Evolutionary conservation across 306 rosid species (phyloP).

Genomic region (Inga oerstediana): DNA sequence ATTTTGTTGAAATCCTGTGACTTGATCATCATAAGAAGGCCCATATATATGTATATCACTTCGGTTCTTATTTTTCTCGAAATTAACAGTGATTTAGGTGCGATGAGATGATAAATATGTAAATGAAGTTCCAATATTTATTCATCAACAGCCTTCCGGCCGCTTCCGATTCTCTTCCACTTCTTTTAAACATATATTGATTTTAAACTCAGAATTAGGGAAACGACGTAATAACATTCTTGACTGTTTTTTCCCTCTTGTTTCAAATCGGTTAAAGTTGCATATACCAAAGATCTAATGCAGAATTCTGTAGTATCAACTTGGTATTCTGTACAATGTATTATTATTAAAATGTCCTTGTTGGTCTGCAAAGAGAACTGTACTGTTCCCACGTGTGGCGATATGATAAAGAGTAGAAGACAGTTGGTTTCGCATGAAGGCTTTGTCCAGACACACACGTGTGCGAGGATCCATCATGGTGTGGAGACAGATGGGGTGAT

Average conservation of each 20-base stretch:
- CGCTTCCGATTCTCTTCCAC: background rate
- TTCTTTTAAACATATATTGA: slow-evolving; percentile 14
- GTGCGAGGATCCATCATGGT: slow-evolving; percentile 36
- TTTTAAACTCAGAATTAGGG: background rate
- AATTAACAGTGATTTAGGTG: background rate
- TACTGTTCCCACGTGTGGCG: slow-evolving; percentile 51
- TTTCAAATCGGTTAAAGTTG: slow-evolving; percentile 48
- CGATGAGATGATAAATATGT: background rate
- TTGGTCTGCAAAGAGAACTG: slow-evolving; percentile 25
- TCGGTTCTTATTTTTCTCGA: background rate
- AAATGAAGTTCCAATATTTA: background rate
- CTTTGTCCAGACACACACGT: slow-evolving; percentile 49
- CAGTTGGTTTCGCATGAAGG: slow-evolving; percentile 47
- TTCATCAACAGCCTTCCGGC: background rate
- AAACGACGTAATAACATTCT: background rate
- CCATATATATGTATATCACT: background rate
- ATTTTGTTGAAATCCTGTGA: background rate
- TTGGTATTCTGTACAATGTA: slow-evolving; percentile 20
- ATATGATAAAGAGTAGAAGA: slow-evolving; percentile 28
- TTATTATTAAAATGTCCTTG: slow-evolving; percentile 2
- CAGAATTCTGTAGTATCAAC: background rate
- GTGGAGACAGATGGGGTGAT: slow-evolving; percentile 53
- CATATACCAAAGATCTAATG: background rate
- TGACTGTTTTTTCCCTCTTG: slow-evolving; percentile 25
- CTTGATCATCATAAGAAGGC: background rate